Evolutionary conservation across 2,329 filamentous ascomycete genomes (phyloP).

Genomic region (Aspergillus costaricaensis): DNA sequence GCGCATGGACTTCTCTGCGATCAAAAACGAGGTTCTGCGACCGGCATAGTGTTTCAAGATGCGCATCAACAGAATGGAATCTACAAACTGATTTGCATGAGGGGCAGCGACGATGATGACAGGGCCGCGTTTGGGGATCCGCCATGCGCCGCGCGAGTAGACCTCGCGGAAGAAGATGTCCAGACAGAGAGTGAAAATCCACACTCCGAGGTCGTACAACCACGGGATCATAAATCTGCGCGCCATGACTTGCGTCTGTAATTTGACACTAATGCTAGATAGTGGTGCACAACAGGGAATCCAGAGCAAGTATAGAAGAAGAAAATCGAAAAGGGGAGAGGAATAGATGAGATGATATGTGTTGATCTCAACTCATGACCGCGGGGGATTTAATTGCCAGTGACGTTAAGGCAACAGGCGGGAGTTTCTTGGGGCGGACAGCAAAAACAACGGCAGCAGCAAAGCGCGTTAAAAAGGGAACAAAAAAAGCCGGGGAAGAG

Average conservation of each 20-base stretch:
- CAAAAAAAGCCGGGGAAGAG: neutral
- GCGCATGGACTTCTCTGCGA: constrained; percentile 93
- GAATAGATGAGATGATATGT: neutral
- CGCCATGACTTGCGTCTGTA: constrained; percentile 8
- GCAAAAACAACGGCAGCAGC: neutral
- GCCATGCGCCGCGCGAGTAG: constrained; percentile 92
- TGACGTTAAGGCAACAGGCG: constrained; percentile 4
- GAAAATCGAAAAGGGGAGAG: neutral
- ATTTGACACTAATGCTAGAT: neutral
- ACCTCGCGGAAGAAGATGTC: constrained; percentile 99
- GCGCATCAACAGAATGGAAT: constrained; percentile 89
- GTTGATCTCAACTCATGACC: constrained; percentile 8
- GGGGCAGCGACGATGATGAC: constrained; percentile 95
- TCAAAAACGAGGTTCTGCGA: constrained; percentile 86
- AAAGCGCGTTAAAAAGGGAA: neutral
- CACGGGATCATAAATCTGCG: constrained; percentile 12
- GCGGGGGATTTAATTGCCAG: constrained; percentile 4
- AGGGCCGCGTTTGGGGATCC: constrained; percentile 82
- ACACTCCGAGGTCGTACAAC: constrained; percentile 35
- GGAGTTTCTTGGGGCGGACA: neutral
- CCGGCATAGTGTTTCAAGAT: constrained; percentile 83
- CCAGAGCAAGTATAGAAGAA: neutral
- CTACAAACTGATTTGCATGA: constrained; percentile 98
- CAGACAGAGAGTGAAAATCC: constrained; percentile 66
- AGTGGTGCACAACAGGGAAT: neutral